Percentiles rank a stretch among this genome's conserved stretches.
phyloP scores from a whole-genome alignment of 495 filamentous ascomycete genomes.

The Trypethelium eluteriae region DNA sequence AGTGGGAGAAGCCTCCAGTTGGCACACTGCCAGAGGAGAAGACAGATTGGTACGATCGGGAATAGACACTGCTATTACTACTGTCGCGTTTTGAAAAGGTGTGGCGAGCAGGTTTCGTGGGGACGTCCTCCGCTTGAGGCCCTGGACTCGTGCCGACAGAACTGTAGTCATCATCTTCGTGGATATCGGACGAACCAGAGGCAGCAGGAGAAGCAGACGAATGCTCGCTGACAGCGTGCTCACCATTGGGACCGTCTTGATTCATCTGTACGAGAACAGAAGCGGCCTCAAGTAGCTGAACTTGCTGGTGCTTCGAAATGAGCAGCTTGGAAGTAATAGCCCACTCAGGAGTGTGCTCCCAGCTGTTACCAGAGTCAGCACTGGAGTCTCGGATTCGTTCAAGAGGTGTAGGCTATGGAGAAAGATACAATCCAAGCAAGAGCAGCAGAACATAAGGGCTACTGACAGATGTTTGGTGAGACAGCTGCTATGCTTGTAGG shows the following conservation, averaged over 20 bases:
- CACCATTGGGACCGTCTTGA: constrained; percentile 49
- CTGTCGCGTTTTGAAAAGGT: constrained; percentile 51
- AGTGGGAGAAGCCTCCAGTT: constrained; percentile 44
- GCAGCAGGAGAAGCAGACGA: constrained; percentile 75
- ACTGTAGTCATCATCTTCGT: constrained; percentile 56
- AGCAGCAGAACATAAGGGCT: constrained; percentile 37
- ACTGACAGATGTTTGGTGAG: constrained; percentile 99
- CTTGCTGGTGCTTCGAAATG: constrained; percentile 99
- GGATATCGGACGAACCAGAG: constrained; percentile 67
- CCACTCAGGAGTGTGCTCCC: constrained; percentile 99
- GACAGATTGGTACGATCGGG: constrained; percentile 75
- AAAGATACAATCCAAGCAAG: constrained; percentile 8
- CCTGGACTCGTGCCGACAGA: constrained; percentile 66
- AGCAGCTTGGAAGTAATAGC: constrained; percentile 92
- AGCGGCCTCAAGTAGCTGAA: constrained; percentile 92
- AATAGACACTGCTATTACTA: constrained; percentile 61
- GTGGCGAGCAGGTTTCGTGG: constrained; percentile 24
- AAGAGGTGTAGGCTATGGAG: background rate
- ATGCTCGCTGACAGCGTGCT: constrained; percentile 64
- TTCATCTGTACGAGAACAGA: constrained; percentile 94
- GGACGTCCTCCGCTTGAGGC: constrained; percentile 47
- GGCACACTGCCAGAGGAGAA: constrained; percentile 43
- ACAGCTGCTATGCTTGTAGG: constrained; percentile 99
- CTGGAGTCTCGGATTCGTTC: constrained; percentile 4
- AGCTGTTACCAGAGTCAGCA: constrained; percentile 52